Evolutionary conservation across 257 asterid species (phyloP), one percentile per base, ranked within the genome.

Genomic region (Scutellaria baicalensis): DNA sequence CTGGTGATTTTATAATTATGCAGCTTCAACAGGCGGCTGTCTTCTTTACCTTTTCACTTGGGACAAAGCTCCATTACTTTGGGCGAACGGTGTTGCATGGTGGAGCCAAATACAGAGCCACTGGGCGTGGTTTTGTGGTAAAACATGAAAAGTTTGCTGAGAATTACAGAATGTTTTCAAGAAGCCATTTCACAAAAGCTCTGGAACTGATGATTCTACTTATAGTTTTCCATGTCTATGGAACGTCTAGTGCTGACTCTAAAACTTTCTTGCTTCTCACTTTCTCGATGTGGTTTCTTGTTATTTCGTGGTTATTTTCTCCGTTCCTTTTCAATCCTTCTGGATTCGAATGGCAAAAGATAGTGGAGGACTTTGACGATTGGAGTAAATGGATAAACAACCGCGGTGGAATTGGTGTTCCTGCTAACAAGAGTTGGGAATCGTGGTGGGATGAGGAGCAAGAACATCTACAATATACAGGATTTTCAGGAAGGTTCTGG

Each of bases 361-460:
- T 83, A 75, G 95, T 90, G 71, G 96, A 90, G 59, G 96, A 90
- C 79, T 84, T 83, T 71, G 93, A 85, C 16, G 96, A 90, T 70
- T 90, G 96, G 96, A 73, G 71, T 18, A 90, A 86, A 74, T 90
- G 96, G 96, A 83, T 90, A 21, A 75, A 77, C 52, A 84, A 73
- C 64, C 77, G 70, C 66, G 95, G 96, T 18, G 96, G 96, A 40
- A 84, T 90, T n/a, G 96, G 96, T 9, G 89, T 90, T 60, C 87
- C 93, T 5, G 85, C 89, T 57, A 75, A 60, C 81, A 85, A 90
- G 83, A 90, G 96, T 70, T 90, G 96, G 96, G 96, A 90, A 64
- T 88, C 96, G 3, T 90, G 96, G 96, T 90, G 96, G 96, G 81
- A 83, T 12, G 95, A 88, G 79, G 96, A 90, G 77, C 96, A 86